Conservation (phyloP, 352 stramenopile species). For the Elongisporangium prolatum region DNA sequence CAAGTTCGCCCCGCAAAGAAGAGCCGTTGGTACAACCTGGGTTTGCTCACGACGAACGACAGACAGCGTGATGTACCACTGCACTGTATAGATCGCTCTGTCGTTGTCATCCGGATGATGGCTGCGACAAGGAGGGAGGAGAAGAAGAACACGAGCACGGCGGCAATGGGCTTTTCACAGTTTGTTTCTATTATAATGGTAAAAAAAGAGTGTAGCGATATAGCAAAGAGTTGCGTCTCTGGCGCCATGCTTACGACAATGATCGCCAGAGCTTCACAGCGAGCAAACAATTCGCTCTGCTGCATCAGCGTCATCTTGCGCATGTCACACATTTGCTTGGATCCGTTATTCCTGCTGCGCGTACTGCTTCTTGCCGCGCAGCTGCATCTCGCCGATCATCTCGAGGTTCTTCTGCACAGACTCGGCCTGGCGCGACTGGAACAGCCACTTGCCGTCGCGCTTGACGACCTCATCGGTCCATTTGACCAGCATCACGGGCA, state of each 20-base stretch:
- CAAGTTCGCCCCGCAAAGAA: neutral
- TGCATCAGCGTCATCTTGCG: neutral
- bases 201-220: neutral
- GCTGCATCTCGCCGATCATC: constrained; percentile 86
- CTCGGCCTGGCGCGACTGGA: constrained; percentile 63
- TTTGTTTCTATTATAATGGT: neutral
- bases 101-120: neutral
- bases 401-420: constrained; percentile 87
- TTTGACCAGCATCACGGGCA: constrained; percentile 79
- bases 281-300: neutral
- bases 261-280: neutral
- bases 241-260: neutral
- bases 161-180: neutral
- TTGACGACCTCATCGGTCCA: constrained; percentile 79
- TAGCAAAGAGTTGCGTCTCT: neutral
- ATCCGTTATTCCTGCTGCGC: constrained; percentile 36
- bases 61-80: neutral
- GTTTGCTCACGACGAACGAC: neutral
- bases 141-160: neutral
- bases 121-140: neutral
- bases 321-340: neutral
- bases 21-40: neutral
- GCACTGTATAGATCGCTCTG: neutral
- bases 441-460: constrained; percentile 67
- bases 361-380: constrained; percentile 88